Conservation (phyloP, 2,329 filamentous ascomycete species). For the Aspergillus tanneri region DNA sequence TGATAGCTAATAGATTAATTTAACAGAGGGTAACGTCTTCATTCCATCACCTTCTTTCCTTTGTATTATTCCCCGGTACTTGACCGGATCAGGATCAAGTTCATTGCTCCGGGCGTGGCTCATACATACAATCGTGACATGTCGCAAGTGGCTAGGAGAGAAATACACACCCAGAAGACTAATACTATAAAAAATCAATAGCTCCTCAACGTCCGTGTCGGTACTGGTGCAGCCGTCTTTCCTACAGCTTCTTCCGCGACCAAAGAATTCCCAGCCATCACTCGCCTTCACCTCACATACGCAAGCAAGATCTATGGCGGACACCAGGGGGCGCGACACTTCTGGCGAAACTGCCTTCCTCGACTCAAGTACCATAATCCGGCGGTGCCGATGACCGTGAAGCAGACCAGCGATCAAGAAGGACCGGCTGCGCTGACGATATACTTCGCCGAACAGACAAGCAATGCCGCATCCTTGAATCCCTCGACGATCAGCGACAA, state of each 20-base stretch:
- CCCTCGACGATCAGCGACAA: conserved; percentile 29
- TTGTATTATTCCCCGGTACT: neutral
- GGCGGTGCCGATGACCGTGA: conserved; percentile 75
- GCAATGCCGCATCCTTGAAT: conserved; percentile 29
- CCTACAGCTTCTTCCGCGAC: conserved; percentile 47
- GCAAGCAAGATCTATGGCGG: conserved; percentile 43
- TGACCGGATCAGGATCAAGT: conserved; percentile 3
- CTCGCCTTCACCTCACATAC: conserved; percentile 47
- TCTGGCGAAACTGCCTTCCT: conserved; percentile 80
- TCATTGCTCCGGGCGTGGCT: conserved; percentile 1
- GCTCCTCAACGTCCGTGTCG: conserved; percentile 73
- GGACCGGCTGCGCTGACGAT: conserved; percentile 41
- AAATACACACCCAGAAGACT: neutral
- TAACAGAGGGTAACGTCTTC: conserved; percentile 30
- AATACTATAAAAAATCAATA: conserved; percentile 36
- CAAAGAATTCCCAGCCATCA: conserved; percentile 40
- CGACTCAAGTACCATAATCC: conserved; percentile 95
- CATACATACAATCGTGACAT: conserved; percentile 1
- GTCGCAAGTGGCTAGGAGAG: neutral
- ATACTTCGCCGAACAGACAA: conserved; percentile 40
- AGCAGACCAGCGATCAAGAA: conserved; percentile 60
- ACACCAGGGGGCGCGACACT: conserved; percentile 63
- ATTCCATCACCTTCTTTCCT: neutral
- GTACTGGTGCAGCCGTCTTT: conserved; percentile 78
- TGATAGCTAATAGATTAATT: neutral